A percentile compares a stretch with the other conserved stretches of the same genome.
Conservation (phyloP, 1,284 basidiomycete genomes). For the Heterobasidion irregulare region DNA sequence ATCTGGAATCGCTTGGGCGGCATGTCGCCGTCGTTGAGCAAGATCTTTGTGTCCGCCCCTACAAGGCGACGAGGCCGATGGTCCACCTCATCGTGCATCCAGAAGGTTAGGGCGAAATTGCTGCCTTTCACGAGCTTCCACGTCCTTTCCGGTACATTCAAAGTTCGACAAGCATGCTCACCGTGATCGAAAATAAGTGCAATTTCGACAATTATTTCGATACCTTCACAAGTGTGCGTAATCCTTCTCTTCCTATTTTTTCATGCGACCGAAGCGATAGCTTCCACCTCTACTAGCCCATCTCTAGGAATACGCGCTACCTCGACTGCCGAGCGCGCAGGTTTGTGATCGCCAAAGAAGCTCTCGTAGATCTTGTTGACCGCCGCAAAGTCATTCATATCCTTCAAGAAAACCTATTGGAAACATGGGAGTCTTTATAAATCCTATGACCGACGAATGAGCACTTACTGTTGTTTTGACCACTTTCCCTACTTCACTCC, state of each 20-base stretch:
- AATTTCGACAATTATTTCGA: too few relatives aligned
- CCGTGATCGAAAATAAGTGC: too few relatives aligned
- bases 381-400: slow-evolving; percentile 84
- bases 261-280: slow-evolving; percentile 44
- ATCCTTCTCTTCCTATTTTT: neutral
- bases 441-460: neutral
- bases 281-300: slow-evolving; percentile 89
- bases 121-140: too few relatives aligned
- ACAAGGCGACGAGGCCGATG: slow-evolving; percentile 91
- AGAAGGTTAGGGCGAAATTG: too few relatives aligned
- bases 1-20: slow-evolving; percentile 95
- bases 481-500: slow-evolving; percentile 69
- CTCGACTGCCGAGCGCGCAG: slow-evolving; percentile 72
- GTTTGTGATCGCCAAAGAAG: slow-evolving; percentile 88
- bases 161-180: too few relatives aligned
- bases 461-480: slow-evolving; percentile 76
- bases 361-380: slow-evolving; percentile 77
- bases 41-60: slow-evolving; percentile 97
- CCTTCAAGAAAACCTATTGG: slow-evolving; percentile 80
- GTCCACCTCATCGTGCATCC: slow-evolving; percentile 53
- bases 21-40: slow-evolving; percentile 90
- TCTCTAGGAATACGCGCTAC: slow-evolving; percentile 72
- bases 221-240: neutral
- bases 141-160: too few relatives aligned
- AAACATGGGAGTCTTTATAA: neutral